Evolutionary conservation across 257 asterid genomes (phyloP).

Genomic region (Knoxia roxburghii): DNA sequence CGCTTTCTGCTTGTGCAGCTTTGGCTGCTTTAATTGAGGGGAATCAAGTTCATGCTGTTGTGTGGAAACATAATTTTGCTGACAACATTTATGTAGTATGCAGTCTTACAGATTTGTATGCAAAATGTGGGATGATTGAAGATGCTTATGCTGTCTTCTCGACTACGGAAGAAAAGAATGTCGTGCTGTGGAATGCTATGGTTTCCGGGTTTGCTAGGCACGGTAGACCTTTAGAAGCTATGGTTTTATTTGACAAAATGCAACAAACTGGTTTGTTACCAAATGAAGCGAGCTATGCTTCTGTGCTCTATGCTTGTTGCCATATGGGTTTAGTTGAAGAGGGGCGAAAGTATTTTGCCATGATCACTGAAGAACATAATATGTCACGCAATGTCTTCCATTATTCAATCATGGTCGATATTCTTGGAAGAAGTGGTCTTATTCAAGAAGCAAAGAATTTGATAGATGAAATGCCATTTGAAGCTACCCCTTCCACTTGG

Average conservation of each 20-base stretch:
- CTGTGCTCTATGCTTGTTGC: constrained; percentile 75
- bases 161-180: constrained; percentile 50
- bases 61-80: constrained; percentile 47
- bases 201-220: constrained; percentile 78
- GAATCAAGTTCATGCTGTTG: constrained; percentile 57
- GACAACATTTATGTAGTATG: constrained; percentile 48
- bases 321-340: constrained; percentile 76
- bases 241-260: constrained; percentile 85
- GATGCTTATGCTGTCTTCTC: constrained; percentile 58
- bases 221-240: constrained; percentile 63
- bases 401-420: constrained; percentile 81
- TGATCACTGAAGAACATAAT: constrained; percentile 57
- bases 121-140: constrained; percentile 71
- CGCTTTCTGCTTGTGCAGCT: constrained; percentile 71
- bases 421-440: constrained; percentile 68
- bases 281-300: constrained; percentile 58
- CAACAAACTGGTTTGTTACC: constrained; percentile 52
- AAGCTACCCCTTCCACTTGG: constrained; percentile 84
- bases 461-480: constrained; percentile 68
- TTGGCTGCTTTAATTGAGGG: constrained; percentile 85
- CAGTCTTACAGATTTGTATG: constrained; percentile 77
- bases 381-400: constrained; percentile 59
- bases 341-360: constrained; percentile 61
- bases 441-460: constrained; percentile 65
- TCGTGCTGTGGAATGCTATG: constrained; percentile 78